Evolutionary conservation across 164 flowering plant genomes (phyloP).

Genomic region (Platanus orientalis): DNA sequence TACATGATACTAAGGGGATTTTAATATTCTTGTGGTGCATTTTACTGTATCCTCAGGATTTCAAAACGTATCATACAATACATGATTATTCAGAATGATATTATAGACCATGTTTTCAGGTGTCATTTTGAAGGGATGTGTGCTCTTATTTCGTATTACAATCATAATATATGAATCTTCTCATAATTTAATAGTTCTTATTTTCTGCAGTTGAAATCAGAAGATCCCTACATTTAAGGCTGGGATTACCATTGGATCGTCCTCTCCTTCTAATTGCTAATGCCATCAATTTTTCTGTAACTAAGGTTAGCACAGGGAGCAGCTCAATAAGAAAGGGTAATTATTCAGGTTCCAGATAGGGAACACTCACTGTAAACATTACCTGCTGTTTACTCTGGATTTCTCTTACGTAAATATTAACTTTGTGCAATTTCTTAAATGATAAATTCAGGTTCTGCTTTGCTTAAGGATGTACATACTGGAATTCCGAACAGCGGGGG

Average conservation of each 20-base stretch:
- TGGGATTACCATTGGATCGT: conserved; percentile 86
- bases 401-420: not conserved
- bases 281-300: conserved; percentile 49
- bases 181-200: no score
- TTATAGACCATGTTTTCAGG: no score
- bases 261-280: conserved; percentile 79
- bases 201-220: conserved; percentile 71
- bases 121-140: no score
- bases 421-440: conserved; percentile 4
- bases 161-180: no score
- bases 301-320: conserved; percentile 25
- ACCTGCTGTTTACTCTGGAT: not conserved
- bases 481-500: conserved; percentile 87
- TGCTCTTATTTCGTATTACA: no score
- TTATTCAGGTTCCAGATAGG: not conserved
- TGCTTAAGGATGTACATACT: conserved; percentile 84
- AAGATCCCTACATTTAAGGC: conserved; percentile 63
- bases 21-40: no score
- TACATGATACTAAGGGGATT: no score
- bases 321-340: conserved; percentile 47
- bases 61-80: no score
- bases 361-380: not conserved
- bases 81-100: no score
- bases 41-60: no score
- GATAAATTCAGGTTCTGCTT: conserved; percentile 42